Percentiles rank a stretch among this genome's conserved stretches.
Evolutionary conservation across 192 early-diverging fungal genomes (phyloP).

Genomic region (Backusella psychrophila): DNA sequence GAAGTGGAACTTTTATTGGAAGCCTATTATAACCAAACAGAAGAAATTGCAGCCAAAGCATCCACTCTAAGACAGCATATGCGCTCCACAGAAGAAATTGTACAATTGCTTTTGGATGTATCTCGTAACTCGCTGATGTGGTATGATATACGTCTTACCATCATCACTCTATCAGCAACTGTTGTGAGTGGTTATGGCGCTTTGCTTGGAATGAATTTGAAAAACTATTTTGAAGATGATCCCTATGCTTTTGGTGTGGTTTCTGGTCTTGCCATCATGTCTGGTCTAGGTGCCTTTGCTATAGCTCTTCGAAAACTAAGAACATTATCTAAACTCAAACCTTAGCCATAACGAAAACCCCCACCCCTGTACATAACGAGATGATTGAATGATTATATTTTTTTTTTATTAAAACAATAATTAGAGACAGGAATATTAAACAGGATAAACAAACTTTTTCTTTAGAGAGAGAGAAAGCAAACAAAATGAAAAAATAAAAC

Average conservation of each 20-base stretch:
- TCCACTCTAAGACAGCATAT: constrained; percentile 66
- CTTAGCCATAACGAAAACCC: neutral
- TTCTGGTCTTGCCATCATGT: constrained; percentile 39
- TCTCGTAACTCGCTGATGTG: constrained; percentile 84
- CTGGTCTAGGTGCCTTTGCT: constrained; percentile 22
- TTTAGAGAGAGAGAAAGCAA: constrained; percentile 2
- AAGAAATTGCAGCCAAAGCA: constrained; percentile 78
- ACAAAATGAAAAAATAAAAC: neutral
- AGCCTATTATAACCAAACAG: constrained; percentile 83
- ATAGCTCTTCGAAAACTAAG: constrained; percentile 15
- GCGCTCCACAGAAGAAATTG: constrained; percentile 80
- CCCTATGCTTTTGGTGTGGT: constrained; percentile 71
- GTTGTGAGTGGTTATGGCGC: constrained; percentile 53
- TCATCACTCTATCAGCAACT: constrained; percentile 74
- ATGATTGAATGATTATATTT: neutral
- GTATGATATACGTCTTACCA: constrained; percentile 80
- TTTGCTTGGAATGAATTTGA: constrained; percentile 90
- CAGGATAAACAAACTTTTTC: neutral
- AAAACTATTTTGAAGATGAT: constrained; percentile 67
- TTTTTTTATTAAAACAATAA: neutral
- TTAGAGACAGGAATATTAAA: neutral
- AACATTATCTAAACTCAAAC: constrained; percentile 18
- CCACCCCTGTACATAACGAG: neutral
- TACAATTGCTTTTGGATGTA: constrained; percentile 79
- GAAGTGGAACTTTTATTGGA: constrained; percentile 91